phyloP scores from a whole-genome alignment of 805 yeast genomes.

The Schwanniomyces vanrijiae region DNA sequence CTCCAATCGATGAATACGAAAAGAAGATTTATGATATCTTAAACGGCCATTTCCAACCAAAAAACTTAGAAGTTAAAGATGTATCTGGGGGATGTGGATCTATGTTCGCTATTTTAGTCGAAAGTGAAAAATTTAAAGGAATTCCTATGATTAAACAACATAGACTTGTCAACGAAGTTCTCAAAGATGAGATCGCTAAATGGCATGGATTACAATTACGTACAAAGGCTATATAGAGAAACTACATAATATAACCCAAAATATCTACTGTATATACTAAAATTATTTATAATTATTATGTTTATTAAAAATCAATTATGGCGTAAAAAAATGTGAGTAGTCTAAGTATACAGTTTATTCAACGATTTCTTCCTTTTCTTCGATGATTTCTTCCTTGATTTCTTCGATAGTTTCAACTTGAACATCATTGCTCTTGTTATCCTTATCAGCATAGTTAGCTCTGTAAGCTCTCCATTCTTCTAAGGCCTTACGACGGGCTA shows the following conservation, averaged over 20 bases:
- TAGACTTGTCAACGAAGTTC: slow-evolving; percentile 75
- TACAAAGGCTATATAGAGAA: slow-evolving; percentile 51
- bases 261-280: background rate
- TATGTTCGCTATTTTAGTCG: slow-evolving; percentile 87
- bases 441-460: slow-evolving; percentile 32
- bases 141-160: slow-evolving; percentile 88
- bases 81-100: slow-evolving; percentile 96
- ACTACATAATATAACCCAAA: background rate
- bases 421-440: slow-evolving; percentile 45
- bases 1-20: slow-evolving; percentile 60
- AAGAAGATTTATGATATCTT: slow-evolving; percentile 58
- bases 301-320: background rate
- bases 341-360: slow-evolving; percentile 29
- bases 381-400: slow-evolving; percentile 70
- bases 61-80: slow-evolving; percentile 66
- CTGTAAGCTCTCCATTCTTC: slow-evolving; percentile 88
- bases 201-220: slow-evolving; percentile 95
- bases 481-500: slow-evolving; percentile 76
- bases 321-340: background rate
- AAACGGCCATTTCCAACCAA: slow-evolving; percentile 57
- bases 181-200: slow-evolving; percentile 79
- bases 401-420: slow-evolving; percentile 66
- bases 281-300: background rate
- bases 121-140: slow-evolving; percentile 74
- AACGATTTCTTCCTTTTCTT: slow-evolving; percentile 69